Base-by-base conservation (phyloP, 2,329 filamentous ascomycete species). In the Penicillium corylophilum region DNA sequence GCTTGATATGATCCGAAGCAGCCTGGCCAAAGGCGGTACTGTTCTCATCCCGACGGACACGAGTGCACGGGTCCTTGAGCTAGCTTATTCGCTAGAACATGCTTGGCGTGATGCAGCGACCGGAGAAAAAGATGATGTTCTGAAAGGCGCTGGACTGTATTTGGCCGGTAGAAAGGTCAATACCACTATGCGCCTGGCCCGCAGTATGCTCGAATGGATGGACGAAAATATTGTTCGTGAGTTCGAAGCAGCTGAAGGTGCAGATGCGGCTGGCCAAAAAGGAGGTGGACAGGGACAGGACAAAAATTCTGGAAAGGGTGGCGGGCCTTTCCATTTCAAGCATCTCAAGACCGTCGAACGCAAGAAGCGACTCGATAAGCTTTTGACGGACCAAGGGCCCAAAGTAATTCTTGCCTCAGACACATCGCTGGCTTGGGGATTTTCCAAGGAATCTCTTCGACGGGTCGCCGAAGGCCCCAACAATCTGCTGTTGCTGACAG, bases 181-280 rank as follows among this genome's bases (percentile, higher is more conserved):
- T 51, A 92, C 90, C 56, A 95, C 92, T 0, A 89, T 97, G 80
- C 83, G 90, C 46, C 90, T 96, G 60, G 89, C 93, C 23, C 83
- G 92, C 60, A 96, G 93, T 70, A 95, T 99, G 89, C 78, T 99
- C 28, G 94, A 99, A 68, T 99, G 94, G 94, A 97, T 99, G 92
- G 92, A 97, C 67, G 92, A 96, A 65, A 87, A 86, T 51, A 95
- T 99, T 53, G 88, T 95, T 38, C 86, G 91, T 48, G 93, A 97
- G 64, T 95, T 96, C 55, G 92, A 96, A 68, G 85, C 87, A 15
- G 78, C 72, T 1, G 72, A 76, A 51, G 72, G 73, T 31, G 69
- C 67, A 22, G 73, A 76, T 50, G 66, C 64, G 46, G 62, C 63
- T 6, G 61, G 65, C 24, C 78, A 78, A 56, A 64, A 67, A 43